These are phyloP conservation scores for Plasmodium reichenowi DNA, from an alignment of 169 alveolate species.

Conservation along the genomic window DNA sequence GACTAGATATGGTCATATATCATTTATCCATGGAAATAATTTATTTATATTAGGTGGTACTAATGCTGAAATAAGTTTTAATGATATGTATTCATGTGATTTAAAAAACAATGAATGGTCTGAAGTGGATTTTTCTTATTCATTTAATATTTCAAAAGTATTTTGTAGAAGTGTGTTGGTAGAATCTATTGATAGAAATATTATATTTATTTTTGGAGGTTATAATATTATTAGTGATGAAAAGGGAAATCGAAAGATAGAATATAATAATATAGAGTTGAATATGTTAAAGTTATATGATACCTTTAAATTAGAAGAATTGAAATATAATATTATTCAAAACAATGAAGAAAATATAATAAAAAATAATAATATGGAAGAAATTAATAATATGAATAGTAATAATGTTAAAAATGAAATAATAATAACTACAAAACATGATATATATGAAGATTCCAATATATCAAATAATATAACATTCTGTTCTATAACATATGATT, in stretches of 20 bases:
- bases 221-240: conserved; percentile 67
- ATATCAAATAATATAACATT: conserved; percentile 15
- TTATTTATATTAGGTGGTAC: conserved; percentile 74
- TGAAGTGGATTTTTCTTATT: conserved; percentile 65
- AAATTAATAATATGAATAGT: neutral
- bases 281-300: conserved; percentile 69
- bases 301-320: conserved; percentile 56
- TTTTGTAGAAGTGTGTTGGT: conserved; percentile 43
- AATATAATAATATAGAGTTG: conserved; percentile 26
- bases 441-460: conserved; percentile 9
- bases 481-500: conserved; percentile 58
- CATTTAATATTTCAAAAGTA: conserved; percentile 53
- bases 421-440: neutral
- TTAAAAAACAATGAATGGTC: conserved; percentile 65
- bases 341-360: neutral
- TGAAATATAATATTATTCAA: conserved; percentile 32
- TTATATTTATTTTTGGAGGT: conserved; percentile 69
- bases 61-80: conserved; percentile 65
- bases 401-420: neutral
- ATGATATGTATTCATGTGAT: conserved; percentile 65
- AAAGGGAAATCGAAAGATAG: conserved; percentile 61
- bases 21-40: conserved; percentile 62
- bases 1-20: conserved; percentile 49
- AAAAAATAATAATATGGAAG: conserved; percentile 10
- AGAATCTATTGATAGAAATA: conserved; percentile 64